Base-by-base conservation (phyloP, 2,329 filamentous ascomycete genomes). In the Ascosphaera apis region DNA sequence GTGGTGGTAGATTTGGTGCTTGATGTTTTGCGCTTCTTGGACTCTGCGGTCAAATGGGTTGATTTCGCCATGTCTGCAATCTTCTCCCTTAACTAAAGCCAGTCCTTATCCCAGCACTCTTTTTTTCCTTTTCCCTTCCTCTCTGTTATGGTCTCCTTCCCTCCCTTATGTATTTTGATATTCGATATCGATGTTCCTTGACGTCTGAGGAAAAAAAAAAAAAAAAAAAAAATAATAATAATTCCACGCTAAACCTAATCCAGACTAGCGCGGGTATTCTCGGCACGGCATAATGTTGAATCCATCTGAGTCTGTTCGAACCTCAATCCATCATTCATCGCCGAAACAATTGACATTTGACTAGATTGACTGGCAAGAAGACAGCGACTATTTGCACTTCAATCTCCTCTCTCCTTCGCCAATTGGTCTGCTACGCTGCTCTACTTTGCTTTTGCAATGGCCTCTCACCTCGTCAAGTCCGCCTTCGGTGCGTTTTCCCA, bases 401-500 rank as follows among this genome's bases (percentile, higher is more conserved):
- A 50, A 43, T 53, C 50, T 50, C 50, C 4, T 49, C 51, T 50
- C 49, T 18, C 39, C 3, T 30, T 13, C n/a, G 9, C 27, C 27
- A 30, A 30, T 30, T 30, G 27, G 5, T 30, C n/a, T 30, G 4
- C n/a, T 30, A 3, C 27, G 5, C 5, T 3, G 5, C 12, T 12
- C 27, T 4, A 30, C 4, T 12, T 30, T 30, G 66, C 64, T 59
- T 61, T 69, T 61, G 79, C 67, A 78, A 95, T 95, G 86, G 86
- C 86, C 70, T 92, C 82, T 64, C 82, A 84, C 70, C 72, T 95
- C 67, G 82, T 77, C 72, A 83, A 80, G 72, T 84, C 75, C 71
- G 82, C 83, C 66, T 67, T 86, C 65, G 80, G 86, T 95, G 74
- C 61, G 82, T 74, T 47, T 53, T 42, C 33, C 34, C 40, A 30